phyloP scores from a whole-genome alignment of 2,329 filamentous ascomycete genomes.

The Fusarium praegraminearum region DNA sequence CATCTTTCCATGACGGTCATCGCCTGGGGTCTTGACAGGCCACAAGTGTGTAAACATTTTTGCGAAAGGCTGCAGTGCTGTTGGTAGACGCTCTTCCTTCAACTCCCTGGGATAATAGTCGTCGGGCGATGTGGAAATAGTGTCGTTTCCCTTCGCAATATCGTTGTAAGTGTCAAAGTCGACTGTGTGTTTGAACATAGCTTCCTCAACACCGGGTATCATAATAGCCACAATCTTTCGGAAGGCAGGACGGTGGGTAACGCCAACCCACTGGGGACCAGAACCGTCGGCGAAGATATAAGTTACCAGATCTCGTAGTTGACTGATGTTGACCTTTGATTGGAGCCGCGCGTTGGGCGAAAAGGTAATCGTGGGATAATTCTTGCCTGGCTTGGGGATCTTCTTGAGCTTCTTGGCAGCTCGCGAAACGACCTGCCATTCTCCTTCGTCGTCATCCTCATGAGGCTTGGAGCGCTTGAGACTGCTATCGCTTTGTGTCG shows the following conservation, averaged over 20 bases:
- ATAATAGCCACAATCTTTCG: conserved; percentile 89
- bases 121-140: conserved; percentile 62
- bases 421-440: conserved; percentile 68
- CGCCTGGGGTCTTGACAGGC: conserved; percentile 89
- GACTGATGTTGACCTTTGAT: conserved; percentile 71
- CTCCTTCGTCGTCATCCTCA: conserved; percentile 57
- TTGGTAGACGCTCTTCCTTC: conserved; percentile 63
- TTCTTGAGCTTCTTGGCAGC: conserved; percentile 71
- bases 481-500: conserved; percentile 54
- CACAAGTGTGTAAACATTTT: conserved; percentile 89
- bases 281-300: conserved; percentile 76
- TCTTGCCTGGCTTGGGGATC: conserved; percentile 65
- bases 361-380: conserved; percentile 71
- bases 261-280: conserved; percentile 73
- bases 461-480: conserved; percentile 64
- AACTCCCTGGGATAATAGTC: conserved; percentile 70
- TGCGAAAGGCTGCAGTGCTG: conserved; percentile 73
- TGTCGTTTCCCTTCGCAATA: conserved; percentile 47
- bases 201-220: conserved; percentile 90
- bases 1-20: conserved; percentile 82
- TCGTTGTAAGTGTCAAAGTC: conserved; percentile 63
- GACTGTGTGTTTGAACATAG: conserved; percentile 80
- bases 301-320: conserved; percentile 72
- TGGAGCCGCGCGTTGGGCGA: conserved; percentile 69
- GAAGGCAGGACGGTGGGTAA: conserved; percentile 72